These are phyloP conservation scores for Backusella sp. DNA, from an alignment of 192 early-diverging fungal species.

Conservation along the genomic window DNA sequence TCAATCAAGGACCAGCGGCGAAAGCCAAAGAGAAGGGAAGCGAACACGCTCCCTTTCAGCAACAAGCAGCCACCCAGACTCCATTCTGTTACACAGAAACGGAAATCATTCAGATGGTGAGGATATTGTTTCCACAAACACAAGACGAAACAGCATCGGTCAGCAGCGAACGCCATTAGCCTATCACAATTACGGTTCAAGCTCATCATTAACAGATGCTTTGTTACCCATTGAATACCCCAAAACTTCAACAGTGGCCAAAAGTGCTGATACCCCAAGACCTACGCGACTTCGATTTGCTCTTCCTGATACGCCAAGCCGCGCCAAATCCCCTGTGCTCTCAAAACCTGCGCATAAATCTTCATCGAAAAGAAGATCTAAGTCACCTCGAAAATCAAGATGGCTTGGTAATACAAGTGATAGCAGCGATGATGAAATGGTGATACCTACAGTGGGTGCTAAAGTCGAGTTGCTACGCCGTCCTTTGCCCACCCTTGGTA, in stretches of 20 bases:
- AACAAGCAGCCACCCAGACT: background rate
- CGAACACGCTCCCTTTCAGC: background rate
- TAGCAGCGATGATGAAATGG: slow-evolving; percentile 27
- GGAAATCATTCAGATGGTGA: slow-evolving; percentile 6
- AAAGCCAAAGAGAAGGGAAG: background rate
- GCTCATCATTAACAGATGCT: slow-evolving; percentile 22
- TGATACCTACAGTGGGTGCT: slow-evolving; percentile 12
- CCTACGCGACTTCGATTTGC: slow-evolving; percentile 30
- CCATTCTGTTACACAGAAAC: background rate
- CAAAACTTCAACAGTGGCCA: background rate
- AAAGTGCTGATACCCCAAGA: slow-evolving; percentile 13
- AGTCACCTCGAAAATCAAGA: slow-evolving; percentile 20
- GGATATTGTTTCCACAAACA: background rate
- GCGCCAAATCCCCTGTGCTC: slow-evolving; percentile 12
- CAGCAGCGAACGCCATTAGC: background rate
- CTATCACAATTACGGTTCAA: slow-evolving; percentile 12
- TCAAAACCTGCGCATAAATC: background rate
- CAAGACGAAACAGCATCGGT: background rate
- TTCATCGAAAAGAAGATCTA: background rate
- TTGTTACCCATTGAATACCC: slow-evolving; percentile 21
- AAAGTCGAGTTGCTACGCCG: slow-evolving; percentile 30
- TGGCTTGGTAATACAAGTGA: slow-evolving; percentile 30
- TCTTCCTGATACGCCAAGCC: slow-evolving; percentile 26
- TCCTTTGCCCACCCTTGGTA: slow-evolving; percentile 32
- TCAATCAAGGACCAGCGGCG: background rate